These are phyloP conservation scores for Diaporthe sp. DNA, from an alignment of 2,329 filamentous ascomycete species.

Conservation along the genomic window DNA sequence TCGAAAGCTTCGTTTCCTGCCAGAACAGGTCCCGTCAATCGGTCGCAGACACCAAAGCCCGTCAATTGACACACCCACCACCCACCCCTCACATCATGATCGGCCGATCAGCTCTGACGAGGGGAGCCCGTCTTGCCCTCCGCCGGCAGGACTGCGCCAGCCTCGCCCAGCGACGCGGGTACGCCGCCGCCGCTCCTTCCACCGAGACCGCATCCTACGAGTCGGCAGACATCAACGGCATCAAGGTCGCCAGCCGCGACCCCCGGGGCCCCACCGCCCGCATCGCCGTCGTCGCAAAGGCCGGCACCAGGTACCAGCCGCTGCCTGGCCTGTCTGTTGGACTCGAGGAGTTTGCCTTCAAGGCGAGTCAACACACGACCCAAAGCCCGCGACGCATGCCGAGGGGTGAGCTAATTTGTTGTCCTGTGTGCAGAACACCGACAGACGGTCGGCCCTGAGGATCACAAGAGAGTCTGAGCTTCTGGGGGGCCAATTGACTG, in stretches of 20 bases:
- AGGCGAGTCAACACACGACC: slow-evolving; percentile 68
- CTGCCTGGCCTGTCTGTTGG: slow-evolving; percentile 91
- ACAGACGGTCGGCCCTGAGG: slow-evolving; percentile 88
- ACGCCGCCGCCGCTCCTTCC: slow-evolving; percentile 70
- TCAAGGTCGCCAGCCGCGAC: slow-evolving; percentile 95
- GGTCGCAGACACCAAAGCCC: slow-evolving; percentile 52
- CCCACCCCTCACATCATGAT: slow-evolving; percentile 71
- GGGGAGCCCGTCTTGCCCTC: slow-evolving; percentile 70
- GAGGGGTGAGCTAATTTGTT: slow-evolving; percentile 63
- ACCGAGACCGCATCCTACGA: slow-evolving; percentile 86
- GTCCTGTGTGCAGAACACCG: slow-evolving; percentile 76
- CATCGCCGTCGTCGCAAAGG: slow-evolving; percentile 92
- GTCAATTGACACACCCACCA: slow-evolving; percentile 66
- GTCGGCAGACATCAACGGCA: slow-evolving; percentile 84
- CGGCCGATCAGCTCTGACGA: slow-evolving; percentile 72
- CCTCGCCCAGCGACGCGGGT: slow-evolving; percentile 65
- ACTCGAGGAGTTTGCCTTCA: slow-evolving; percentile 96
- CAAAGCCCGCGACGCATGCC: slow-evolving; percentile 37
- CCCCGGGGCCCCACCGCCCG: slow-evolving; percentile 89
- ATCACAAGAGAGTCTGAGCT: slow-evolving; percentile 97
- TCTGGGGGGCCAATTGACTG: slow-evolving; percentile 88
- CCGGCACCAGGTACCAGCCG: slow-evolving; percentile 92
- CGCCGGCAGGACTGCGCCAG: slow-evolving; percentile 71
- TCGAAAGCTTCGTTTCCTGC: slow-evolving; percentile 46
- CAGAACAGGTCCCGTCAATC: slow-evolving; percentile 38